A percentile compares a stretch with the other conserved stretches of the same genome.
phyloP scores from a whole-genome alignment of 106 monocot genomes.

The Acorus calamus region DNA sequence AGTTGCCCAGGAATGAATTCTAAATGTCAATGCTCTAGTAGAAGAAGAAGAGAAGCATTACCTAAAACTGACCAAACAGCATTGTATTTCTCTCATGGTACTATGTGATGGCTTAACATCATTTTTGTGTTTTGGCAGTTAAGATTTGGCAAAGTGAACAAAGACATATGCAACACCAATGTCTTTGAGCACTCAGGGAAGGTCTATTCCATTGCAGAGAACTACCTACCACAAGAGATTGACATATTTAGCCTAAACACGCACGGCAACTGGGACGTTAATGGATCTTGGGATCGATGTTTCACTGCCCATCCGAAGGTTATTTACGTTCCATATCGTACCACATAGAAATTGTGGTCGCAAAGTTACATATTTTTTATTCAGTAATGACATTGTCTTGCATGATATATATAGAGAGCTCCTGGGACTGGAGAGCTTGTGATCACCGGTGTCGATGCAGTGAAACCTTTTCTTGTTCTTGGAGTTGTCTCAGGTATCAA shows the following conservation, averaged over 20 bases:
- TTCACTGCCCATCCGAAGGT: conserved; percentile 55
- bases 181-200: conserved; percentile 41
- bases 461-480: conserved; percentile 41
- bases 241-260: conserved; percentile 24
- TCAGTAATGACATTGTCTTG: background rate
- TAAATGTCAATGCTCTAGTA: too few relatives aligned
- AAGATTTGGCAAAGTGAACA: conserved; percentile 32
- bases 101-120: too few relatives aligned
- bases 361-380: background rate
- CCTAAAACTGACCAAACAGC: too few relatives aligned
- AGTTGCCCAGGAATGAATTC: too few relatives aligned
- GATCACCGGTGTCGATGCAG: conserved; percentile 22
- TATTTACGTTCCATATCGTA: background rate
- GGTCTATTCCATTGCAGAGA: conserved; percentile 23
- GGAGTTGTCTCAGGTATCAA: conserved; percentile 42
- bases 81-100: too few relatives aligned
- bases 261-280: conserved; percentile 22
- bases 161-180: conserved; percentile 42
- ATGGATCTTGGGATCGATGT: conserved; percentile 38
- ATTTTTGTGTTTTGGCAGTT: conserved; percentile 12
- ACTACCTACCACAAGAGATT: conserved; percentile 33
- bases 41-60: too few relatives aligned
- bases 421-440: conserved; percentile 55
- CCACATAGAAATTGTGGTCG: too few relatives aligned
- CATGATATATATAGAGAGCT: conserved; percentile 16